Base-by-base conservation (phyloP, 2,329 filamentous ascomycete species). In the Claviceps purpurea region DNA sequence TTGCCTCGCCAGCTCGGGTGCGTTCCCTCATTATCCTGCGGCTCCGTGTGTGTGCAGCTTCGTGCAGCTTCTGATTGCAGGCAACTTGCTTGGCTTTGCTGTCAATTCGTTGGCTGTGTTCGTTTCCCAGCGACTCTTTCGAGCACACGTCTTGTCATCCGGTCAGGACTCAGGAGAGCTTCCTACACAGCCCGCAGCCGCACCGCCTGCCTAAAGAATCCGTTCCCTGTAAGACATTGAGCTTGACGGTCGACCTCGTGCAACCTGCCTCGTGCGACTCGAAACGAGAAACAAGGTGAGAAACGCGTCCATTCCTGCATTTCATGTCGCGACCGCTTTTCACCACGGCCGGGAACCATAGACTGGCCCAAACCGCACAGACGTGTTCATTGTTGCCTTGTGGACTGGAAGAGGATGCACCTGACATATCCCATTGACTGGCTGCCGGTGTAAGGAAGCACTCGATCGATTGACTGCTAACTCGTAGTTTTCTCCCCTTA, bases 281-380 rank as follows among this genome's bases (percentile, higher is more conserved):
- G 30, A 48, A 54, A 41, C 26, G 20, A 52, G 39, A 48, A 52
- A 41, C 26, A 30, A 52, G 53, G 53, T 54, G 47, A 43, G 53
- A 50, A 40, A 20, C 5, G 41, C 26, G 14, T 11, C 18, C 38
- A 43, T 42, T 20, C 41, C 49, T 37, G 38, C 18, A 39, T 39
- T 42, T 16, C 16, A 18, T 30, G 49, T 14, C 38, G 42, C 24
- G 14, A 39, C 6, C n/a, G 30, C 39, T 24, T n/a, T 6, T 7
- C 42, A 18, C 5, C 14, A 20, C 16, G 14, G 5, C 30, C 38
- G 49, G 30, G n/a, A 16, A 22, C 20, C 6, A 30, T 41, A 48
- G 34, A 38, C 26, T n/a, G n/a, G 24, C 11, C 24, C 7, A 6
- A 30, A 40, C 39, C 11, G 16, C n/a, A 30, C 10, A 34, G 16